Evolutionary conservation across 768 basidiomycete species (phyloP).

Genomic region (Hygrophorus russula): DNA sequence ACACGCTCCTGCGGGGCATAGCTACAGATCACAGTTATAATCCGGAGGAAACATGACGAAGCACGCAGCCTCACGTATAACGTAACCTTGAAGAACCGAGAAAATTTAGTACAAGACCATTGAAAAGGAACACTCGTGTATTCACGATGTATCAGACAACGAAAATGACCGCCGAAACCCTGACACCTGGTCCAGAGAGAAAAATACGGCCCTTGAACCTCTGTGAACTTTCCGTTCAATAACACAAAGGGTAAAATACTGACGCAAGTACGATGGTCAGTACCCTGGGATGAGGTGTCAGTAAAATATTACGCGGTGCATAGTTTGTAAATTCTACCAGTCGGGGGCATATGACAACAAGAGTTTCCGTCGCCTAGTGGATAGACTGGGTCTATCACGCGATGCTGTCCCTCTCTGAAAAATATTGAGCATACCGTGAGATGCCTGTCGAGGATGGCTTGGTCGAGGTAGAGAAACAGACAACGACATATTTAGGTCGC

Average conservation of each 20-base stretch:
- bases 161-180: slow-evolving; percentile 77
- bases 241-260: slow-evolving; percentile 14
- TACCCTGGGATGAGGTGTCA: slow-evolving; percentile 31
- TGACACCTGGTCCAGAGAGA: slow-evolving; percentile 49
- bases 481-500: too few species aligned
- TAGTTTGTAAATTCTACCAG: slow-evolving; percentile 38
- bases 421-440: background rate
- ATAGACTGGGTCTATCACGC: slow-evolving; percentile 15
- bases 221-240: background rate
- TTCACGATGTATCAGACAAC: slow-evolving; percentile 64
- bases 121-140: slow-evolving; percentile 6
- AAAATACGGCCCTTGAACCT: slow-evolving; percentile 42
- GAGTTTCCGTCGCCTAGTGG: slow-evolving; percentile 27
- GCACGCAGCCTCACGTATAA: slow-evolving; percentile 24
- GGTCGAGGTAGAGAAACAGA: too few species aligned
- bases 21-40: slow-evolving; percentile 19
- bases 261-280: slow-evolving; percentile 60
- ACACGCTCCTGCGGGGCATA: slow-evolving; percentile 70
- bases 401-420: background rate
- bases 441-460: too few species aligned
- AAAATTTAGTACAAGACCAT: slow-evolving; percentile 7
- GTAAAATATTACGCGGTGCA: background rate
- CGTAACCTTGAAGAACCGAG: slow-evolving; percentile 21
- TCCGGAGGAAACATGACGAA: background rate
- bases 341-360: slow-evolving; percentile 63